Base-by-base conservation (phyloP, 441 rosid species). In the Geranium incanum region DNA sequence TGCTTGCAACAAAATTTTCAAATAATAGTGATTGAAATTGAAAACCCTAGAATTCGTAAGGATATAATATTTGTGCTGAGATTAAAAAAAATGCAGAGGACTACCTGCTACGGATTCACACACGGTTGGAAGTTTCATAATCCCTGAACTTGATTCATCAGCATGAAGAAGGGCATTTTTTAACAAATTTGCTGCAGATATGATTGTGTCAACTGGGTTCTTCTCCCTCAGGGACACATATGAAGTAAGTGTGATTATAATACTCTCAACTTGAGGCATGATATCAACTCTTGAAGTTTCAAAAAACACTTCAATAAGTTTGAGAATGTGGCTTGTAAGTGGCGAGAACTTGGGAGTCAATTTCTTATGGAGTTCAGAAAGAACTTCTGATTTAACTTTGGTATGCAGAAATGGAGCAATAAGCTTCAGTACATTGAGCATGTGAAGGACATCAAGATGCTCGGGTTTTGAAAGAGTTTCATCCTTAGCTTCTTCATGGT, bases 351-450 rank as follows among this genome's bases (percentile, higher is more conserved):
- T 75, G 36, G 92, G 80, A 72, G 74, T 71, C 78, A 82, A 79
- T 81, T 86, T 87, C 77, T 83, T 81, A 73, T 79, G 76, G 36
- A 89, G 76, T 68, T 88, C 86, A 19, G 84, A 80, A 69, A 92
- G 74, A 75, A 84, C 70, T 70, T 78, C 76, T 16, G 80, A 80
- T 70, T 84, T 74, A 15, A 86, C 82, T 77, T 92, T 83, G 16
- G 75, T 69, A 41, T 86, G 78, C 38, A 90, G 84, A 78, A 76
- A 76, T 0, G 93, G 92, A 83, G 81, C 74, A 15, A 80, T 70
- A 76, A 83, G 77, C 78, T 86, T 89, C 80, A 95, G 78, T 45
- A 90, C 80, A 81, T 89, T 89, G 72, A 95, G 74, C 88, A 88
- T 76, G 75, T 86, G 91, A 23, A 89, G 87, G 79, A 86, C 90